Conservation (phyloP, 129 eudicot genomes). For the Flaveria trinervia region DNA sequence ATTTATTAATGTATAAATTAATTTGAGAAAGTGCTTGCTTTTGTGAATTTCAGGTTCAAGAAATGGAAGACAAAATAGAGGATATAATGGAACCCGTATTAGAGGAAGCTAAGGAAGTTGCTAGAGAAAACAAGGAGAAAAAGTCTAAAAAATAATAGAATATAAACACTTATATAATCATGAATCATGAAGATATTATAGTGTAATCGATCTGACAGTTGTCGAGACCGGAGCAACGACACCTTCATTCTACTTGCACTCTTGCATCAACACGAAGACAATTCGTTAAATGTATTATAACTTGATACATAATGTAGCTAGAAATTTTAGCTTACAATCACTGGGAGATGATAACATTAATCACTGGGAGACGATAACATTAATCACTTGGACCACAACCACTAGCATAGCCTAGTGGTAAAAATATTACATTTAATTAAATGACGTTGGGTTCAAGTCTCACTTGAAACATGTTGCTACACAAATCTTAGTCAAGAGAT, state of each 20-base stretch:
- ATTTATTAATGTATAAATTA: neutral
- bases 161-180: neutral
- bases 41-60: conserved; percentile 36
- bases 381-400: too few species aligned
- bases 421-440: too few species aligned
- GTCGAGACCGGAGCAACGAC: neutral
- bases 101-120: conserved; percentile 27
- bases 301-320: neutral
- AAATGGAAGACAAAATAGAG: conserved; percentile 40
- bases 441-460: too few species aligned
- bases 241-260: neutral
- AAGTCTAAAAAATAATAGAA: neutral
- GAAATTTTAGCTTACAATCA: neutral
- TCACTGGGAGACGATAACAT: too few species aligned
- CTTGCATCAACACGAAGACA: neutral
- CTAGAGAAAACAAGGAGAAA: conserved; percentile 11
- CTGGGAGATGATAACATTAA: neutral
- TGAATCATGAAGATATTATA: neutral
- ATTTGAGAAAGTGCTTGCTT: neutral
- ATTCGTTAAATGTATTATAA: neutral
- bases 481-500: too few species aligned
- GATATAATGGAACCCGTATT: conserved; percentile 27
- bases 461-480: too few species aligned
- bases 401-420: too few species aligned
- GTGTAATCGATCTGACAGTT: neutral